Base-by-base conservation (phyloP, 2,329 filamentous ascomycete genomes). In the Diplocarpon mali region DNA sequence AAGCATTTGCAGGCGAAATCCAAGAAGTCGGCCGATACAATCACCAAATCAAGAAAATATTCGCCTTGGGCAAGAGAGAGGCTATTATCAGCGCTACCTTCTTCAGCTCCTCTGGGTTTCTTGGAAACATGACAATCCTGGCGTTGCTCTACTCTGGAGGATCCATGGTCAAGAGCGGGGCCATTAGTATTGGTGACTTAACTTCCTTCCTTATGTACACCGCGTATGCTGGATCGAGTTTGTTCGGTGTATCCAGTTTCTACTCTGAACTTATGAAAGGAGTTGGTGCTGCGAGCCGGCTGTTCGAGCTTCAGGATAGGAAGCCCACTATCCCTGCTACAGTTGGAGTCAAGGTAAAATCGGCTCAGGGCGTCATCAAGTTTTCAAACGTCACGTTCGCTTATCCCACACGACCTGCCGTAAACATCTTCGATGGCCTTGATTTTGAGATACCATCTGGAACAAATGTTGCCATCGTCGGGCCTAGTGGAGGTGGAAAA, bases 231-330 rank as follows among this genome's bases (percentile, higher is more conserved):
- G 78, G 78, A 2, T 92, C 85, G 39, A 94, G 86, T 65, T 76
- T 98, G 52, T 95, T 96, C 56, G 92, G 92, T 3, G 71, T 98
- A 1, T 95, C 88, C 3, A 87, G 85, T 45, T 98, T 98, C 67
- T 98, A 95, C 65, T 95, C 89, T 0, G 92, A 98, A 62, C 73
- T 98, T 50, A 98, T 98, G 92, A 98, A 98, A 65, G 93, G 93
- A 35, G 90, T 95, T 3, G 92, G 93, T 58, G 92, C 92, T 35
- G 92, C 92, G n/a, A 94, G 84, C 59, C 83, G 92, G 48, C 72
- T 98, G 1, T 98, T 98, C 59, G 92, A 98, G 61, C 75, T 98
- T 5, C 89, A 96, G 62, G 92, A 98, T 63, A 81, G 92, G 51
- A 71, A 85, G 47, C 85, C 89, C 0, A 83, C 80, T 2, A 93